These are phyloP conservation scores for Nitzschia inconspicua DNA, from an alignment of 108 stramenopile genomes.

Conservation along the genomic window DNA sequence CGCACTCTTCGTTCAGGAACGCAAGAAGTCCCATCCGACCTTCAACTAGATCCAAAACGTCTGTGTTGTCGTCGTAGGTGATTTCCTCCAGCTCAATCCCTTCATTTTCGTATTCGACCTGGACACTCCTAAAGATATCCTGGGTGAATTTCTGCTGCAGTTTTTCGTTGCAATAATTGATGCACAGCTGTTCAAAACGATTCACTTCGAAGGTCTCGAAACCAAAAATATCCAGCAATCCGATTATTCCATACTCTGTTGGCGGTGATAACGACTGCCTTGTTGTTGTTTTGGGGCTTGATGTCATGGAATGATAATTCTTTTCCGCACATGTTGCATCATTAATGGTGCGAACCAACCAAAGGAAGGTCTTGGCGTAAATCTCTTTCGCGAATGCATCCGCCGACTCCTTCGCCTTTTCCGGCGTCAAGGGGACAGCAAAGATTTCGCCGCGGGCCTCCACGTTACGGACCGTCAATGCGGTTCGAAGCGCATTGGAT, in stretches of 20 bases:
- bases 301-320: constrained; percentile 22
- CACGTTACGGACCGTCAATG: constrained; percentile 78
- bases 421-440: constrained; percentile 70
- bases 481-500: constrained; percentile 7
- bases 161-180: constrained; percentile 97
- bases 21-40: constrained; percentile 90
- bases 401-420: constrained; percentile 77
- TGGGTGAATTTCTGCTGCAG: constrained; percentile 89
- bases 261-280: neutral
- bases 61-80: constrained; percentile 91
- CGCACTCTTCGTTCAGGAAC: constrained; percentile 97
- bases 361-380: constrained; percentile 91
- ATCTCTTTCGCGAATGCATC: constrained; percentile 97
- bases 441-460: constrained; percentile 69
- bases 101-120: constrained; percentile 89
- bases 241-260: constrained; percentile 60
- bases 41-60: constrained; percentile 92
- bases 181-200: constrained; percentile 91
- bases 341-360: constrained; percentile 92
- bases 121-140: constrained; percentile 77
- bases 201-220: constrained; percentile 93
- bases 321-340: constrained; percentile 73
- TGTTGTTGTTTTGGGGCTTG: neutral
- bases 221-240: constrained; percentile 94
- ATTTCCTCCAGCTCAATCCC: constrained; percentile 90